A percentile compares a stretch with the other conserved stretches of the same genome.
Conservation (phyloP, 2,329 filamentous ascomycete species). For the Hymenoscyphus repandus region DNA sequence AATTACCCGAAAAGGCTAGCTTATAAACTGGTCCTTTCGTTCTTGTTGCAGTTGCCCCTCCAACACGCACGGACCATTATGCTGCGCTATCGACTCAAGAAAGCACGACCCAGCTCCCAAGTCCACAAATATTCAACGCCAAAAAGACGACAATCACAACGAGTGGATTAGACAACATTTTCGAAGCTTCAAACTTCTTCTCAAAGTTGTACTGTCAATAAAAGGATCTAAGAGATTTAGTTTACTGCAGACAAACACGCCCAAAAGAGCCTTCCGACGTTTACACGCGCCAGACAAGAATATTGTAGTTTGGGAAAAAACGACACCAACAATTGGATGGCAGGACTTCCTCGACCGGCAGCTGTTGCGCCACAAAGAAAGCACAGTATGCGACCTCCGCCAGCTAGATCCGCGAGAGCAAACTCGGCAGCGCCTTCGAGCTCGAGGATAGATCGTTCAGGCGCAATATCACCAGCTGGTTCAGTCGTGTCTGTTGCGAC, state of each 20-base stretch:
- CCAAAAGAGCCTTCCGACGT: not conserved
- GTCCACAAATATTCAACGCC: not conserved
- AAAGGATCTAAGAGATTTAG: no score
- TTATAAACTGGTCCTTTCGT: no score
- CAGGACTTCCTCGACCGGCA: conserved; percentile 47
- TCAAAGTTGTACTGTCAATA: no score
- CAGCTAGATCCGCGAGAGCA: conserved; percentile 45
- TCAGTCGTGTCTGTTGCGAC: conserved; percentile 56
- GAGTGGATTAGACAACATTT: no score
- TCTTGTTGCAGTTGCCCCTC: no score
- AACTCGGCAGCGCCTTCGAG: conserved; percentile 33
- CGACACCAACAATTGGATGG: conserved; percentile 38
- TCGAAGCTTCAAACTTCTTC: not conserved
- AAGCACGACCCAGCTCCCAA: not conserved
- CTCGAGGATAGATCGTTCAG: conserved; percentile 24
- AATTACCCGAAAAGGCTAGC: no score
- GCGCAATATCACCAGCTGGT: conserved; percentile 58
- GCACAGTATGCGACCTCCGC: conserved; percentile 45
- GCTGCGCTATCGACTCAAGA: no score
- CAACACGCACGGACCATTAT: no score
- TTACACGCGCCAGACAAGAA: not conserved
- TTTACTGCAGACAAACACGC: no score
- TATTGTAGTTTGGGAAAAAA: not conserved
- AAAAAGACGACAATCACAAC: not conserved
- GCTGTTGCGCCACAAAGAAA: conserved; percentile 43